These are phyloP conservation scores for Microdochium nivale DNA, from an alignment of 2,329 filamentous ascomycete species.

Conservation along the genomic window DNA sequence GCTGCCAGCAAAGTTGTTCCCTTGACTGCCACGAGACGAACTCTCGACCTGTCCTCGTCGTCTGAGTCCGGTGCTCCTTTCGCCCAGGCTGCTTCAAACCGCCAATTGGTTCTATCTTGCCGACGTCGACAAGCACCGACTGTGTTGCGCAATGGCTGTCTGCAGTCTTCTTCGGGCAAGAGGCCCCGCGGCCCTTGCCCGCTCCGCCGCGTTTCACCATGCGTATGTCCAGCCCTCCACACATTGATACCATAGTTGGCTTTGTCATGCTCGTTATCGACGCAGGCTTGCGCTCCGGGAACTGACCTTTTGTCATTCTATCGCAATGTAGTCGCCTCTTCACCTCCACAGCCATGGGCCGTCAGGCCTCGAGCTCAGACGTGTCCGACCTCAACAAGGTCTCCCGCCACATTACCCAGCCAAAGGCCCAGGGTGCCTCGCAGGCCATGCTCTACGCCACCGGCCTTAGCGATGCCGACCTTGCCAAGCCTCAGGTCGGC, in stretches of 20 bases:
- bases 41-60: neutral
- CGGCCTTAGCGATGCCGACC: slow-evolving; percentile 74
- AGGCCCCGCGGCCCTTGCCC: slow-evolving; percentile 18
- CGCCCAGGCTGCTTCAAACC: too few relatives aligned
- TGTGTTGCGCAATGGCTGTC: slow-evolving; percentile 15
- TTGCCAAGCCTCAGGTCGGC: slow-evolving; percentile 95
- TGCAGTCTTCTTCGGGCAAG: slow-evolving; percentile 19
- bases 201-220: slow-evolving; percentile 15
- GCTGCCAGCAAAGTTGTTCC: neutral
- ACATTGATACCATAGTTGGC: neutral
- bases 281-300: neutral
- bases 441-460: slow-evolving; percentile 99
- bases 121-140: neutral
- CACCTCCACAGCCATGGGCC: slow-evolving; percentile 39
- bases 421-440: slow-evolving; percentile 95
- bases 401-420: slow-evolving; percentile 82
- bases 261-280: neutral
- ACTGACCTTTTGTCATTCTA: neutral
- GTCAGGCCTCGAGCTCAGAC: slow-evolving; percentile 21
- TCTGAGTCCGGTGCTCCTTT: neutral
- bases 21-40: neutral
- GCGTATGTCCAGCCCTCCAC: slow-evolving; percentile 12
- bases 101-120: too few relatives aligned
- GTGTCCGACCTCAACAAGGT: slow-evolving; percentile 64
- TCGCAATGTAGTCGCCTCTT: slow-evolving; percentile 34